These are phyloP conservation scores for Eimeria necatrix DNA, from an alignment of 169 alveolate genomes.

Conservation along the genomic window DNA sequence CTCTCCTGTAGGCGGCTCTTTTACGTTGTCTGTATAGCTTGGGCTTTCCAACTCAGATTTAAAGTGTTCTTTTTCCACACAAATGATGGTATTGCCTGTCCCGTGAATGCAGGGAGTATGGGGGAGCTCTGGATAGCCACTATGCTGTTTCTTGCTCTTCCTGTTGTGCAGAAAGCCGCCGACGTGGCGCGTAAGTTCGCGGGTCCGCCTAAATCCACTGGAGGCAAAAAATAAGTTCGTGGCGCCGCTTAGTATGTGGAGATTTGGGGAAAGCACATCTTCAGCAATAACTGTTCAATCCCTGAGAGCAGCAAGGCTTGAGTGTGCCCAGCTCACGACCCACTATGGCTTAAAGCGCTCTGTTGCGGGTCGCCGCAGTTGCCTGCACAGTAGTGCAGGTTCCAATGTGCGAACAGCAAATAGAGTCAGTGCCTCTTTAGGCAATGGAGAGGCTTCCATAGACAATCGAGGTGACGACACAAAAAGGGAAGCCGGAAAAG, in stretches of 20 bases:
- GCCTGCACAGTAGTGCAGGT: background rate
- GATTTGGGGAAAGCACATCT: background rate
- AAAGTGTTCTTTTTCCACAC: too few species aligned
- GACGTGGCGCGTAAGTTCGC: slow-evolving; percentile 39
- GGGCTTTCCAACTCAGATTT: too few species aligned
- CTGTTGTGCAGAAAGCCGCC: slow-evolving; percentile 51
- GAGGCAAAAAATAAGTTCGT: background rate
- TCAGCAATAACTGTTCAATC: background rate
- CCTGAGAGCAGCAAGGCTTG: background rate
- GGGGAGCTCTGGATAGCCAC: too few species aligned
- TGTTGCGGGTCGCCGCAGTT: background rate
- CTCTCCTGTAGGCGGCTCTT: too few species aligned
- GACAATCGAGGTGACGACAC: background rate
- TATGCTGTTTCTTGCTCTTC: background rate
- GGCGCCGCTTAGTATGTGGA: slow-evolving; percentile 11
- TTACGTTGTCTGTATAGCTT: too few species aligned
- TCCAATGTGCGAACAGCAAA: background rate
- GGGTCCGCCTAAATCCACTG: background rate
- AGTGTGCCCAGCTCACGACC: background rate
- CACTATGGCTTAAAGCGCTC: background rate
- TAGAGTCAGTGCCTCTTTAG: background rate
- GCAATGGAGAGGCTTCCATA: background rate
- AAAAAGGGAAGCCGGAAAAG: background rate
- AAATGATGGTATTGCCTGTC: too few species aligned
- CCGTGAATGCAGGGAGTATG: background rate